A percentile compares a stretch with the other conserved stretches of the same genome.
phyloP scores from a whole-genome alignment of 1,284 basidiomycete genomes.

The Afroboletus lepidellus region DNA sequence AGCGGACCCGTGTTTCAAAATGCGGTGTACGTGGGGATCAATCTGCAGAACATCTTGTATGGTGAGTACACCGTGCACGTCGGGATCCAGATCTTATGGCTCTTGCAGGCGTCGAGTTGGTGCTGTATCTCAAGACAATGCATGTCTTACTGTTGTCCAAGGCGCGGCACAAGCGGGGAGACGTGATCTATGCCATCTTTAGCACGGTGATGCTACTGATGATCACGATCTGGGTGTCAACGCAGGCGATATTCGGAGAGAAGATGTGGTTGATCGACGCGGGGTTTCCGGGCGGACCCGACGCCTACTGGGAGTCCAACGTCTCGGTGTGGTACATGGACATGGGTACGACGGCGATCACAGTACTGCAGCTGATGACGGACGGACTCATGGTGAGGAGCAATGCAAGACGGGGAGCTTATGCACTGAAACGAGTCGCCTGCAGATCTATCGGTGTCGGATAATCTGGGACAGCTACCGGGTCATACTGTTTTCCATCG shows the following conservation, averaged over 20 bases:
- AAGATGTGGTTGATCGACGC: conserved; percentile 25
- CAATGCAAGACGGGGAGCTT: no score
- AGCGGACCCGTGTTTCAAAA: conserved; percentile 22
- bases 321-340: conserved; percentile 26
- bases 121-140: conserved; percentile 28
- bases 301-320: conserved; percentile 19
- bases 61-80: conserved; percentile 10
- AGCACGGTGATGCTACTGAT: conserved; percentile 26
- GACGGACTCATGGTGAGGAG: conserved; percentile 27
- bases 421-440: not conserved
- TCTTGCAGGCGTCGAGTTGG: conserved; percentile 21
- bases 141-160: conserved; percentile 10
- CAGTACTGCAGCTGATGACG: conserved; percentile 27
- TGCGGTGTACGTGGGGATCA: conserved; percentile 29
- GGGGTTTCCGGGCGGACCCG: conserved; percentile 16
- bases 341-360: conserved; percentile 18
- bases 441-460: conserved; percentile 25
- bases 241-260: conserved; percentile 26
- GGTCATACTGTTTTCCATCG: conserved; percentile 17
- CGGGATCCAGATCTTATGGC: not conserved
- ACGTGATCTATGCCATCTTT: conserved; percentile 23
- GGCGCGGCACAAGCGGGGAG: conserved; percentile 1
- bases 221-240: conserved; percentile 23
- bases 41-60: conserved; percentile 26
- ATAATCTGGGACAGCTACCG: conserved; percentile 18